A percentile compares a stretch with the other conserved stretches of the same genome.
phyloP scores from a whole-genome alignment of 1,284 basidiomycete genomes.

The Ganoderma sinense region DNA sequence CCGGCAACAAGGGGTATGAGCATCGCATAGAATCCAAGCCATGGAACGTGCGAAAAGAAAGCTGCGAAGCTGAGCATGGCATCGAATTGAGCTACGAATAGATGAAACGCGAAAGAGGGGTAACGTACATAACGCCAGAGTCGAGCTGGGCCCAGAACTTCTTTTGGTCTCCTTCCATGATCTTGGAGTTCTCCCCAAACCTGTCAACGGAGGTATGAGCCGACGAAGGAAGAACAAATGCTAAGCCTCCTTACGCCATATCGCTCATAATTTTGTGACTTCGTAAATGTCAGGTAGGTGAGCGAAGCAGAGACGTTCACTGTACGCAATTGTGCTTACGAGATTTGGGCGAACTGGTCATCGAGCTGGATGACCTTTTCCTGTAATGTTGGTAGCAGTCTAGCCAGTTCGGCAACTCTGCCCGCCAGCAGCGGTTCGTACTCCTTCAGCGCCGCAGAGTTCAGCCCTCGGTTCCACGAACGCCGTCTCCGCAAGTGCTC shows the following conservation, averaged over 20 bases:
- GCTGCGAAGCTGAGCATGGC: not conserved
- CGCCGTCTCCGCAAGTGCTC: conserved; percentile 14
- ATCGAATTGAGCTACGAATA: not conserved
- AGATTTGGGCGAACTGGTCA: conserved; percentile 13
- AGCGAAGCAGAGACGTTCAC: not conserved
- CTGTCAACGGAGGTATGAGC: conserved; percentile 54
- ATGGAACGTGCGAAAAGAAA: conserved; percentile 7
- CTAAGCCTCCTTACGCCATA: conserved; percentile 12
- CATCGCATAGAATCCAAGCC: conserved; percentile 3
- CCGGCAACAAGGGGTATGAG: not conserved
- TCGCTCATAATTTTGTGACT: conserved; percentile 13
- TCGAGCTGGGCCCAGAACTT: not conserved
- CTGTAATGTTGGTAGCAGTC: not conserved
- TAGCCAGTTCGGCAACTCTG: conserved; percentile 13
- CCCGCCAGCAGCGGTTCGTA: conserved; percentile 9
- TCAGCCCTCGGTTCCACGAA: conserved; percentile 16
- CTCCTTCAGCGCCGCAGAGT: conserved; percentile 13
- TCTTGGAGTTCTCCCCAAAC: conserved; percentile 5
- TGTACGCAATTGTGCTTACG: conserved; percentile 8
- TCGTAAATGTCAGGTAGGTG: not conserved
- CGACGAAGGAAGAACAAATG: conserved; percentile 34
- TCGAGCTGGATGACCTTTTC: conserved; percentile 9
- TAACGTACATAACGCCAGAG: not conserved
- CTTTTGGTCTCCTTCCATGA: conserved; percentile 6
- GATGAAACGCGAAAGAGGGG: not conserved